Percentiles rank a stretch among this genome's conserved stretches.
Conservation (phyloP, 495 filamentous ascomycete species). For the Talaromyces proteolyticus region DNA sequence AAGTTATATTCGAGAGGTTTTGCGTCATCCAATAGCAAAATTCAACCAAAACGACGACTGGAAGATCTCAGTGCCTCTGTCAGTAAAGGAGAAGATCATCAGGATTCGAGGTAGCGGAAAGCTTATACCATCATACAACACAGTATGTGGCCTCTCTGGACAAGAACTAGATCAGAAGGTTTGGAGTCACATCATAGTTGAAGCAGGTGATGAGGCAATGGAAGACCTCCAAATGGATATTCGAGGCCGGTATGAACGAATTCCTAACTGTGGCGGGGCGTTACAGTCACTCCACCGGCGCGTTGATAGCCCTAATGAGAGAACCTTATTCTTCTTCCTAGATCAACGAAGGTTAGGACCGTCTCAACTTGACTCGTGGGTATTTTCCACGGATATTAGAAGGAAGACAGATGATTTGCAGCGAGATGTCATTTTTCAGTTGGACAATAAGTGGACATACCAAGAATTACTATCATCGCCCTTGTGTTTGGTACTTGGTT, state of each 20-base stretch:
- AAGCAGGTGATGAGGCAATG: constrained; percentile 18
- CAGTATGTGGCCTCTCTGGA: constrained; percentile 33
- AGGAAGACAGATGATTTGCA: constrained; percentile 48
- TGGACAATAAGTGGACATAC: constrained; percentile 22
- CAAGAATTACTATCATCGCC: not conserved
- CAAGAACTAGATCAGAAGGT: constrained; percentile 24
- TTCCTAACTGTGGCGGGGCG: constrained; percentile 64
- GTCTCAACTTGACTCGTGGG: constrained; percentile 50
- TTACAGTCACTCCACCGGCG: constrained; percentile 49
- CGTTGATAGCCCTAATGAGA: constrained; percentile 7
- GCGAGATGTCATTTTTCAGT: constrained; percentile 40
- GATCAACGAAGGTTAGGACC: constrained; percentile 47
- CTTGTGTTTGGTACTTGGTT: not conserved
- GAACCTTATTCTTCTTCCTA: constrained; percentile 57
- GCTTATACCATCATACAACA: constrained; percentile 18
- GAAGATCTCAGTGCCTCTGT: constrained; percentile 42
- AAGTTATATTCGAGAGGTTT: constrained; percentile 36
- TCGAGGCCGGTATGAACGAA: constrained; percentile 47
- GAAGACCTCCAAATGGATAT: constrained; percentile 36
- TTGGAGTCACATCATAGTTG: constrained; percentile 31
- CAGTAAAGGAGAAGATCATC: not conserved
- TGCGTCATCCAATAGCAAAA: constrained; percentile 51
- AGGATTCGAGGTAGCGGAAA: constrained; percentile 16
- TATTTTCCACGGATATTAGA: constrained; percentile 52
- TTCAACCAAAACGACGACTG: constrained; percentile 41